Evolutionary conservation across 2,329 filamentous ascomycete genomes (phyloP).

Genomic region (Metarhizium guizhouense): DNA sequence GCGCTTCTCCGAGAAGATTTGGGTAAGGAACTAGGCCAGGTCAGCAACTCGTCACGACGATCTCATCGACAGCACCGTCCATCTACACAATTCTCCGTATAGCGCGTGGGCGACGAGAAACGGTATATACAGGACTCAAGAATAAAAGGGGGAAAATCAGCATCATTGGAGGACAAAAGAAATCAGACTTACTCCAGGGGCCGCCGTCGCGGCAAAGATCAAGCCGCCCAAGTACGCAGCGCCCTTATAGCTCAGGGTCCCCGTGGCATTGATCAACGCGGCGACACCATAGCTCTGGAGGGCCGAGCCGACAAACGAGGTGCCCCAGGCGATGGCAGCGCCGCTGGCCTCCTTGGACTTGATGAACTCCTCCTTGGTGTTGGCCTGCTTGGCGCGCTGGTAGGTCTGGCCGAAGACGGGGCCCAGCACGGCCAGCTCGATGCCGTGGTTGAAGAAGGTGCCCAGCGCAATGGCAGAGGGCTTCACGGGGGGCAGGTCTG

Average conservation of each 20-base stretch:
- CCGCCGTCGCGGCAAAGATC: constrained; percentile 86
- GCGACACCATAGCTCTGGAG: constrained; percentile 85
- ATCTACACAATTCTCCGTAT: too few relatives aligned
- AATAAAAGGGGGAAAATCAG: not conserved
- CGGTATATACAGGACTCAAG: constrained; percentile 1
- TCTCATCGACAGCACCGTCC: too few relatives aligned
- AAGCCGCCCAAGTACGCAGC: constrained; percentile 85
- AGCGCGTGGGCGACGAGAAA: constrained; percentile 2
- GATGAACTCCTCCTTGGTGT: constrained; percentile 95
- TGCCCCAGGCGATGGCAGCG: constrained; percentile 83
- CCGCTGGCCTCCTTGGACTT: constrained; percentile 85
- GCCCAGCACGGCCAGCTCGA: constrained; percentile 77
- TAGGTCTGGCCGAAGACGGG: constrained; percentile 93
- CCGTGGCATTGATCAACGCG: constrained; percentile 88
- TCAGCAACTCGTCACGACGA: constrained; percentile 1
- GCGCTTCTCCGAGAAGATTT: constrained; percentile 85
- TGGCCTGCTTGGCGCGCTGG: constrained; percentile 80
- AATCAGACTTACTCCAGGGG: constrained; percentile 59
- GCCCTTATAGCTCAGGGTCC: constrained; percentile 93
- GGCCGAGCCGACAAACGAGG: constrained; percentile 78
- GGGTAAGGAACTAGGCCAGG: constrained; percentile 62
- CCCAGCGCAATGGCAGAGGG: constrained; percentile 95
- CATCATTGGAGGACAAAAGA: not conserved
- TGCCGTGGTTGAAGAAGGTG: constrained; percentile 88
- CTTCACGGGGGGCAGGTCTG: constrained; percentile 69